Evolutionary conservation across 208 protist species (phyloP).

Genomic region (Crithidia thermophila): DNA sequence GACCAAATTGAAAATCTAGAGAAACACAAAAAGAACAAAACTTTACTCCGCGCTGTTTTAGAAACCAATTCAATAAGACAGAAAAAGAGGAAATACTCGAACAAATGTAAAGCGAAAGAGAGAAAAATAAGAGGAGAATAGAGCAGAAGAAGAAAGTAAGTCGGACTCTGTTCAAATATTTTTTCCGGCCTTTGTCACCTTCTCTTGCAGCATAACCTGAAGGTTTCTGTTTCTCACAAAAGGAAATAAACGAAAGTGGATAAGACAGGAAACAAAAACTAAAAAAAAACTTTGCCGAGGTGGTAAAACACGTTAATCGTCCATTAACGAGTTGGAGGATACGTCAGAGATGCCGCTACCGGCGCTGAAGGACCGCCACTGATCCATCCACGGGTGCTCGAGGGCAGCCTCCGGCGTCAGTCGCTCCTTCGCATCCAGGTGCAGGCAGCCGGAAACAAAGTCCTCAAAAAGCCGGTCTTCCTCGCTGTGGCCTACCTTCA

Average conservation of each 20-base stretch:
- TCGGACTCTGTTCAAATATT: background rate
- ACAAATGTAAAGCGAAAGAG: slow-evolving; percentile 12
- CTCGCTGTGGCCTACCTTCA: slow-evolving; percentile 35
- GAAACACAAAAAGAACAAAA: background rate
- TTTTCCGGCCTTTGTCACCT: too few species aligned
- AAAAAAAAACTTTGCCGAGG: background rate
- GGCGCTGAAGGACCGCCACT: slow-evolving; percentile 33
- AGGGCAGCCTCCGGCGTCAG: slow-evolving; percentile 67
- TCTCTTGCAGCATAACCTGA: background rate
- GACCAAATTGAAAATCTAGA: background rate
- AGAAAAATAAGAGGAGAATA: background rate
- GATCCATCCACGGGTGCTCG: slow-evolving; percentile 71
- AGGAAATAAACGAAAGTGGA: slow-evolving; percentile 1
- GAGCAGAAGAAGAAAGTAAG: background rate
- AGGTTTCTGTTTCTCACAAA: background rate
- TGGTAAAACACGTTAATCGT: background rate
- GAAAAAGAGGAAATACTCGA: background rate
- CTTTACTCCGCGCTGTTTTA: too few species aligned
- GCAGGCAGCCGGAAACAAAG: slow-evolving; percentile 58
- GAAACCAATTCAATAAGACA: background rate
- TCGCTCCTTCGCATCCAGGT: slow-evolving; percentile 62
- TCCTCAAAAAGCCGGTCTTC: slow-evolving; percentile 51
- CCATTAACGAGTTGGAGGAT: slow-evolving; percentile 8
- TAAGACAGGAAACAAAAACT: background rate
- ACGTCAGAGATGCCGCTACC: slow-evolving; percentile 7